Base-by-base conservation (phyloP, 2,329 filamentous ascomycete species). In the Fusarium domesticum region DNA sequence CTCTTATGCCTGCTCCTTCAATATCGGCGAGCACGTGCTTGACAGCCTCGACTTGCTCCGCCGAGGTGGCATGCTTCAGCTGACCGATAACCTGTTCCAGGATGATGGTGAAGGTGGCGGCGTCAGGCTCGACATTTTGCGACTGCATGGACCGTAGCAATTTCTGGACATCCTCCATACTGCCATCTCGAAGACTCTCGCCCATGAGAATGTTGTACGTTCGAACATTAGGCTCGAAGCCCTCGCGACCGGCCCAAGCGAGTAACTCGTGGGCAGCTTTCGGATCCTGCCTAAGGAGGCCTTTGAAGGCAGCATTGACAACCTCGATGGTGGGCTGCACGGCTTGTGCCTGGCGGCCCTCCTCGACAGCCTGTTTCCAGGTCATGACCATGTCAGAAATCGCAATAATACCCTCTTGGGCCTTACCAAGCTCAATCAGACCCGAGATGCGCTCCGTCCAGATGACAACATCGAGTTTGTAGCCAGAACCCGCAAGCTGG, bases 391-490 rank as follows among this genome's bases (percentile, higher is more conserved):
- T 85, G 51, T 89, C 78, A 28, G 80, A 72, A 33, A 92, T 69
- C 4, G 83, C 83, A 28, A 66, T 60, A 11, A 93, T 67, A n/a
- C 78, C 87, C 15, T 70, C 70, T 19, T 78, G 68, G 6, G 75
- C 56, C 47, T 76, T 70, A 23, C 76, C 74, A 35, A 74, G 67
- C 32, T 75, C 71, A 43, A 90, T 78, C 10, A 89, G 72, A 0
- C 81, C 82, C 18, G 80, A 76, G 34, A 93, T 79, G 18, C 85
- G 77, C 12, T 81, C 80, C 7, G 82, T 85, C 88, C 88, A 93
- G 31, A 83, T 80, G 42, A 72, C 59, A 6, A 65, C 64, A 62
- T 92, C 87, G 5, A 89, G 80, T 51, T 76, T 67, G 8, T 81
- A 58, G 2, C 78, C 78, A 2, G 80, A 75, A 7, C 60, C 61